Evolutionary conservation across 768 basidiomycete genomes (phyloP), one percentile per base, ranked within the genome.

Genomic region (Botryobasidium botryosum): DNA sequence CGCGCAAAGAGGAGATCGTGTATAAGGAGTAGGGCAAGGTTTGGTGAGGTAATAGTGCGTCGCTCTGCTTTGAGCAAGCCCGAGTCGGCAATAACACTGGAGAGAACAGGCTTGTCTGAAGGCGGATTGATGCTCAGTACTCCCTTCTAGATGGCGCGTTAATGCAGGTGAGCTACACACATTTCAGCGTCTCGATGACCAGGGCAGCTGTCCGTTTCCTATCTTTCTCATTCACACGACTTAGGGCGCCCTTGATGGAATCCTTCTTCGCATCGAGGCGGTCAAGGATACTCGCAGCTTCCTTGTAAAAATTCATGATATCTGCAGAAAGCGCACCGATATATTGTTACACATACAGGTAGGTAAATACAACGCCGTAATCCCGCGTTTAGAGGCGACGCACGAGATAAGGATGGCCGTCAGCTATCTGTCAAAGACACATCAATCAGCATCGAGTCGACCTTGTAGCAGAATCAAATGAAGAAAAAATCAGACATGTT

Each of bases 241-340:
- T 74, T 33, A 92, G 64, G 27, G 87, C 61, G 44, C 90, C 73
- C 57, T 92, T 90, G 56, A 96, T 81, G 12, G 86, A 91, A n/a
- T 88, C 90, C 60, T 87, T 70, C 59, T 81, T 88, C 35, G 75
- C 71, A 58, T 91, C 83, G 48, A 96, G 70, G 53, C 77, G 78
- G 58, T 92, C 87, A 54, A 96, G 66, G 4, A 77, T 69, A 55
- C 76, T 70, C 52, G 79, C 79, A 52, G 87, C 85, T 59, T 85
- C 79, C 65, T 87, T 87, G 66, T 94, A 94, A 65, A 92, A 90
- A 67, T 91, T 91, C 90, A 94, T 92, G 62, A 23, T n/a, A 32
- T 29, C 44, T 44, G 44, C 36, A 32, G 35, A 43, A 21, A 36
- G 21, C 35, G 31, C 29, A 49, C 26, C 23, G 31, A 44, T 3